phyloP scores from a whole-genome alignment of 1,139 yeast genomes.

The Pichia sp. region DNA sequence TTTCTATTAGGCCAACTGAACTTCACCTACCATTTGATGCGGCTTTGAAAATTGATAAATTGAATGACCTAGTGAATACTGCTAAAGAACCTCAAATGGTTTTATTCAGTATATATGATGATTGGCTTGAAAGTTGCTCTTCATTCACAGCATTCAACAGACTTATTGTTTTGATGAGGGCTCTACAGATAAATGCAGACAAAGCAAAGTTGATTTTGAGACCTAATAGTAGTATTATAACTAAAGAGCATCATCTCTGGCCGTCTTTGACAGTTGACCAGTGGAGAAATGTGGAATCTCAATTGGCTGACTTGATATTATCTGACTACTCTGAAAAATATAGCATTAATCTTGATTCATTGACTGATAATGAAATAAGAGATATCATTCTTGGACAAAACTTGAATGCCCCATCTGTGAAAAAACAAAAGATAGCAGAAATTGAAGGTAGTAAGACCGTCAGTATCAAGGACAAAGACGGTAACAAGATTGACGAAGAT shows the following conservation, averaged over 20 bases:
- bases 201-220: conserved; percentile 69
- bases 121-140: conserved; percentile 80
- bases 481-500: conserved; percentile 8
- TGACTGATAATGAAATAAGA: conserved; percentile 90
- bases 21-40: conserved; percentile 86
- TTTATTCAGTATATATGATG: conserved; percentile 85
- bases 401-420: conserved; percentile 81
- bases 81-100: conserved; percentile 95
- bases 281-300: conserved; percentile 88
- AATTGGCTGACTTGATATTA: conserved; percentile 81
- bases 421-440: conserved; percentile 73
- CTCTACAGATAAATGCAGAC: conserved; percentile 73
- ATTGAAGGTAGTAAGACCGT: conserved; percentile 50
- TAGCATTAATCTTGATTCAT: conserved; percentile 77
- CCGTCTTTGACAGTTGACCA: conserved; percentile 83
- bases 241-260: conserved; percentile 86
- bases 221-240: conserved; percentile 66
- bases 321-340: conserved; percentile 82
- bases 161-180: conserved; percentile 71
- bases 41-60: conserved; percentile 75
- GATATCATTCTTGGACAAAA: conserved; percentile 95
- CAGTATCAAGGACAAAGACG: conserved; percentile 8
- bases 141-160: conserved; percentile 95
- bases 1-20: conserved; percentile 85
- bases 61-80: conserved; percentile 71